Evolutionary conservation across 495 filamentous ascomycete species (phyloP).

Genomic region (Penicillium tannophilum): DNA sequence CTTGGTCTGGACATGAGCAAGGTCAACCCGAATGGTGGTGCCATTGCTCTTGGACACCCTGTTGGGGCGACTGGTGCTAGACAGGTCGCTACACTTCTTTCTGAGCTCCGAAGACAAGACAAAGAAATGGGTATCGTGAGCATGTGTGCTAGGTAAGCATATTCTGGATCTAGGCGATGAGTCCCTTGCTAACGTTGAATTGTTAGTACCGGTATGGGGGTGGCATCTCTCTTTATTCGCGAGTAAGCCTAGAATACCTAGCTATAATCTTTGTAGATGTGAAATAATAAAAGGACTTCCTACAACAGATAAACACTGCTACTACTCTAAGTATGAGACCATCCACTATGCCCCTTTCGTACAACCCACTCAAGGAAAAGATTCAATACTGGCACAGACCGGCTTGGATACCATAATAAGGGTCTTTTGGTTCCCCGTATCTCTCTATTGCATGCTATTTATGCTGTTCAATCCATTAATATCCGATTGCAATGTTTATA

Average conservation of each 20-base stretch:
- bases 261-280: too few species aligned
- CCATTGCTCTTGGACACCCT: conserved; percentile 91
- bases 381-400: too few species aligned
- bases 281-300: too few species aligned
- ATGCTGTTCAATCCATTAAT: too few species aligned
- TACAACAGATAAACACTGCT: too few species aligned
- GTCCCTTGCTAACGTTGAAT: background rate
- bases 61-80: conserved; percentile 87
- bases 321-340: too few species aligned
- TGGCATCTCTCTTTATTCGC: conserved; percentile 81
- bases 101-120: conserved; percentile 63
- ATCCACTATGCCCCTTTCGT: too few species aligned
- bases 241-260: conserved; percentile 51
- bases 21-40: conserved; percentile 91
- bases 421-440: too few species aligned
- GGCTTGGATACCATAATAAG: too few species aligned
- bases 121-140: conserved; percentile 72
- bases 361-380: too few species aligned
- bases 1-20: conserved; percentile 66
- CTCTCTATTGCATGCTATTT: too few species aligned
- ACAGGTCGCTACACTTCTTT: conserved; percentile 74
- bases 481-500: too few species aligned
- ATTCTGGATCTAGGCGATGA: background rate
- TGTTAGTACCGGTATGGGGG: conserved; percentile 86
- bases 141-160: conserved; percentile 59